Evolutionary conservation across 2,329 filamentous ascomycete genomes (phyloP), one percentile per base, ranked within the genome.

Genomic region (Fusarium proliferatum): DNA sequence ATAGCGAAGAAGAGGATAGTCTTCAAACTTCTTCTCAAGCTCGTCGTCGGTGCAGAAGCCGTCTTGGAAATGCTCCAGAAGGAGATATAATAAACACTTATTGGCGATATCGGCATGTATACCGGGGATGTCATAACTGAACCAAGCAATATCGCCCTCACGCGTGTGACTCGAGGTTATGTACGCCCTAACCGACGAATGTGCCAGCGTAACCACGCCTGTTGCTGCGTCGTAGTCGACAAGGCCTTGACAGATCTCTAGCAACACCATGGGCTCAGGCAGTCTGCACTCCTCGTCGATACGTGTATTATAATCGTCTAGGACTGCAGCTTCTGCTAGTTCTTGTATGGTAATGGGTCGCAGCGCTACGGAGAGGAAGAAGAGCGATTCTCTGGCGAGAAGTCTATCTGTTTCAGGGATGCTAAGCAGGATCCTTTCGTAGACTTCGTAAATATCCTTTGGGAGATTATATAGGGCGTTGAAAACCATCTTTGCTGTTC

Each of bases 261-360:
- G n/a, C 2, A 52, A 26, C 1, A 26, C 30, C 33, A 36, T 52
- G 0, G 33, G 48, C 4, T 36, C 48, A 0, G 48, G 30, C 0
- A 52, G 11, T 26, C 48, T 36, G 9, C 8, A 52, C n/a, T 52
- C 33, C 0, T 52, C 30, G 0, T 36, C 33, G 16, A 52, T 36
- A 2, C 16, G 15, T 5, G 48, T 0, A 0, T 52, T 19, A 5
- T 9, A 26, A 3, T 15, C 30, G 0, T 26, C 48, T 1, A 52
- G 33, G 7, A 52, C 17, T 7, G 16, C 16, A 19, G 48, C 33
- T 19, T 52, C 48, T 52, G 33, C 48, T 8, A 52, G 33, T 10
- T 52, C 48, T 9, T 19, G 30, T 52, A 52, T 52, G 0, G 33
- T 36, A 3, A 36, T 8, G 3, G 48, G 33, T 2, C 48, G 16